phyloP scores from a whole-genome alignment of 2,329 filamentous ascomycete genomes.

The Coniochaeta ligniaria region DNA sequence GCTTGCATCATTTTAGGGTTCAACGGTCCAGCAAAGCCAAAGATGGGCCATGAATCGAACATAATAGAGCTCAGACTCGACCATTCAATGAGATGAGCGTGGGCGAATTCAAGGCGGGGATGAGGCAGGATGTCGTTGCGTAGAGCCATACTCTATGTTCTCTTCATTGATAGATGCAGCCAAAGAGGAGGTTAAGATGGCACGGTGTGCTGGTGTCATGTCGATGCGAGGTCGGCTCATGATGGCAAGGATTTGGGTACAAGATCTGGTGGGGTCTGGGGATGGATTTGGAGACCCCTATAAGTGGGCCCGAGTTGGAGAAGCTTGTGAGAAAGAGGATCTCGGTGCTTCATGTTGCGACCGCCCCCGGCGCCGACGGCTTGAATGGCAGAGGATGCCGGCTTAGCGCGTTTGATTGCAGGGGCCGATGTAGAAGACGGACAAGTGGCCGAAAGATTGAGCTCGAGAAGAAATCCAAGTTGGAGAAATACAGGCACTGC shows the following conservation, averaged over 20 bases:
- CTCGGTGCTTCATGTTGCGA: background rate
- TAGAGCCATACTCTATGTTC: too few relatives aligned
- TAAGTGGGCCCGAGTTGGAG: background rate
- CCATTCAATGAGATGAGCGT: too few relatives aligned
- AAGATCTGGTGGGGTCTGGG: background rate
- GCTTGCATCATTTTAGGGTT: background rate
- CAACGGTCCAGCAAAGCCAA: background rate
- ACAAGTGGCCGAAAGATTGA: background rate
- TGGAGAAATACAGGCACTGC: too few relatives aligned
- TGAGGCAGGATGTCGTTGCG: too few relatives aligned
- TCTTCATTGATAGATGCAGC: background rate
- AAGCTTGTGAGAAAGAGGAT: background rate
- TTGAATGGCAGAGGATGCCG: background rate
- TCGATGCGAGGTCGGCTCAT: background rate
- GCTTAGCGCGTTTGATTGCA: background rate
- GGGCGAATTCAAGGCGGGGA: too few relatives aligned
- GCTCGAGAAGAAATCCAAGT: background rate
- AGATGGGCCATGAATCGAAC: background rate
- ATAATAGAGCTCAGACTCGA: background rate
- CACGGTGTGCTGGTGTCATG: background rate
- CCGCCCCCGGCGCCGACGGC: background rate
- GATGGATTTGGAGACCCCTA: background rate
- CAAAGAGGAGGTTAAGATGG: background rate
- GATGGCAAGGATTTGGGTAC: background rate
- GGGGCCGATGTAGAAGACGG: background rate